These are phyloP conservation scores for Eucalyptus grandis DNA, from an alignment of 345 rosid species.

Conservation along the genomic window DNA sequence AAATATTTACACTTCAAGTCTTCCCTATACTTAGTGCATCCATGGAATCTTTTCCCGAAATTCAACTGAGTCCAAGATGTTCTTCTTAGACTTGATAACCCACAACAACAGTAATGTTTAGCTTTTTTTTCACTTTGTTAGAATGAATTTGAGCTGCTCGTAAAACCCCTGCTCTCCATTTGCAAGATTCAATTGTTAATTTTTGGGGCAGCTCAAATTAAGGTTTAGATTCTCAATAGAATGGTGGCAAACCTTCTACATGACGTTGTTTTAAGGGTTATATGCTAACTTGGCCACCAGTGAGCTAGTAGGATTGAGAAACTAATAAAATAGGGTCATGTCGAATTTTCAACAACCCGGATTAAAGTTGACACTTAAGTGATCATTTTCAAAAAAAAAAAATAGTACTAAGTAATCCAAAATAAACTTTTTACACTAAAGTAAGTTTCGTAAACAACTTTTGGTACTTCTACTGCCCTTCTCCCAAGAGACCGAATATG, in stretches of 20 bases:
- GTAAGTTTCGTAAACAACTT: too few relatives aligned
- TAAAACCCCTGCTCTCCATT: neutral
- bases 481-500: neutral
- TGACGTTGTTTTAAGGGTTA: neutral
- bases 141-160: neutral
- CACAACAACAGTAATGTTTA: neutral
- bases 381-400: too few relatives aligned
- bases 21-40: neutral
- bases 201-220: neutral
- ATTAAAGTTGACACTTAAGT: neutral
- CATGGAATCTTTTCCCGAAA: neutral
- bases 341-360: rapidly evolving
- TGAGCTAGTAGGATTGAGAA: neutral
- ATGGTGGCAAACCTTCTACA: neutral
- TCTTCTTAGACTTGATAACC: neutral
- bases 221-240: neutral
- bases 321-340: neutral
- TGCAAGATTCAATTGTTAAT: neutral
- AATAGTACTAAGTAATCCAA: too few relatives aligned
- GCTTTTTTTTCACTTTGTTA: neutral
- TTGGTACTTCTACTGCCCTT: neutral
- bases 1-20: neutral
- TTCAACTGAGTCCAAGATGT: neutral
- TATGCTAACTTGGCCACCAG: neutral
- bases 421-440: too few relatives aligned